phyloP scores from a whole-genome alignment of 345 rosid species.

The Camelina laxa region DNA sequence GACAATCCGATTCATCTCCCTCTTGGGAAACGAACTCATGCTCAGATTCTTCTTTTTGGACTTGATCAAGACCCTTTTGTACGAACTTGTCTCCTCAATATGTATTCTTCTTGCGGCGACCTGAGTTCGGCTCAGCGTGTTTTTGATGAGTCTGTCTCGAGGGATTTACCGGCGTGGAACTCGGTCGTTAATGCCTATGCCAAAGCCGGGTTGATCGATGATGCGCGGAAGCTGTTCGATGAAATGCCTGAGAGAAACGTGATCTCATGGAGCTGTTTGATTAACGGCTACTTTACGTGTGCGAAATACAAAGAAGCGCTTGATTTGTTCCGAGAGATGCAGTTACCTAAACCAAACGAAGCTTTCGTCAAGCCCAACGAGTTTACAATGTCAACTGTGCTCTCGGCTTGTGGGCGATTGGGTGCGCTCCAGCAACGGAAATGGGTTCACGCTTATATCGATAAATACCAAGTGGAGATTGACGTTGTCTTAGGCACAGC shows the following conservation, averaged over 20 bases:
- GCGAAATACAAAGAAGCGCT: constrained; percentile 58
- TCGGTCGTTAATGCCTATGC: constrained; percentile 46
- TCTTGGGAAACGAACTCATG: constrained; percentile 71
- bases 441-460: constrained; percentile 56
- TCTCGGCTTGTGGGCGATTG: constrained; percentile 59
- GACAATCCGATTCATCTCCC: constrained; percentile 37
- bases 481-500: constrained; percentile 61
- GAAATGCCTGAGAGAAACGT: constrained; percentile 59
- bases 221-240: constrained; percentile 55
- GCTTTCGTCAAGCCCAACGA: constrained; percentile 49
- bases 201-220: constrained; percentile 43
- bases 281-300: constrained; percentile 55
- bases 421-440: constrained; percentile 58
- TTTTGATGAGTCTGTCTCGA: constrained; percentile 47
- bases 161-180: constrained; percentile 64
- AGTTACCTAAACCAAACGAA: constrained; percentile 23
- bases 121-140: constrained; percentile 44
- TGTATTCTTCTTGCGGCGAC: constrained; percentile 54
- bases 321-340: constrained; percentile 57
- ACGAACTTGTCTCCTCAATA: constrained; percentile 49
- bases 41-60: constrained; percentile 55
- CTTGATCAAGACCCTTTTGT: constrained; percentile 48
- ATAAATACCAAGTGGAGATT: constrained; percentile 45
- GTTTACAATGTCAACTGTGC: constrained; percentile 55
- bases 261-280: constrained; percentile 60